A percentile compares a stretch with the other conserved stretches of the same genome.
Conservation (phyloP, 2,329 filamentous ascomycete species). For the Metarhizium anisopliae region DNA sequence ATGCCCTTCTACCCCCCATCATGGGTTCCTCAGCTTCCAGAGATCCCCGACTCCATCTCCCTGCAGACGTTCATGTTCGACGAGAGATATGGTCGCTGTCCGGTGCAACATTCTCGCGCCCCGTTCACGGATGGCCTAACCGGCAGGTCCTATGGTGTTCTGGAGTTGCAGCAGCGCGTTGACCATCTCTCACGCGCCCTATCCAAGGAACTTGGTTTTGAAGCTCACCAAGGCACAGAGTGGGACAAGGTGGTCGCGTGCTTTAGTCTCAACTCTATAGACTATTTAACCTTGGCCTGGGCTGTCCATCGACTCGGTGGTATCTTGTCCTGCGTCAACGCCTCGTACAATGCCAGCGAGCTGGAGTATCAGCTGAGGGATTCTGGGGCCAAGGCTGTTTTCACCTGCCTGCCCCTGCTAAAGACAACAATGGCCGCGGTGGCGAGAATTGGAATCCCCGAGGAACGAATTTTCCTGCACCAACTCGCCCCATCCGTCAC, state of each 20-base stretch:
- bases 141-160: conserved; percentile 51
- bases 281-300: conserved; percentile 40
- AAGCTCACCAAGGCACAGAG: conserved; percentile 59
- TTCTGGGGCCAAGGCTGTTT: conserved; percentile 55
- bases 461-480: conserved; percentile 54
- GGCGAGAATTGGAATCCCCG: conserved; percentile 49
- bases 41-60: conserved; percentile 52
- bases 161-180: conserved; percentile 56
- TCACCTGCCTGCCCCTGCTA: conserved; percentile 59
- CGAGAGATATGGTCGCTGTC: conserved; percentile 47
- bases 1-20: conserved; percentile 11
- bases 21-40: conserved; percentile 8
- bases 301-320: conserved; percentile 61
- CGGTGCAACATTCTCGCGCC: conserved; percentile 48
- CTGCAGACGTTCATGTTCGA: conserved; percentile 63
- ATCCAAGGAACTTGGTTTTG: conserved; percentile 58
- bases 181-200: conserved; percentile 49
- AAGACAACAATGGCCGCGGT: conserved; percentile 54
- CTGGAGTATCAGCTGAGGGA: conserved; percentile 58
- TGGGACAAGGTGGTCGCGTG: conserved; percentile 70
- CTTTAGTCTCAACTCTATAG: conserved; percentile 65
- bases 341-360: conserved; percentile 57
- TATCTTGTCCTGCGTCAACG: conserved; percentile 60
- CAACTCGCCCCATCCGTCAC: conserved; percentile 44
- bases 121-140: conserved; percentile 67